These are phyloP conservation scores for Coemansia sp. DNA, from an alignment of 192 early-diverging fungal species.

Conservation along the genomic window DNA sequence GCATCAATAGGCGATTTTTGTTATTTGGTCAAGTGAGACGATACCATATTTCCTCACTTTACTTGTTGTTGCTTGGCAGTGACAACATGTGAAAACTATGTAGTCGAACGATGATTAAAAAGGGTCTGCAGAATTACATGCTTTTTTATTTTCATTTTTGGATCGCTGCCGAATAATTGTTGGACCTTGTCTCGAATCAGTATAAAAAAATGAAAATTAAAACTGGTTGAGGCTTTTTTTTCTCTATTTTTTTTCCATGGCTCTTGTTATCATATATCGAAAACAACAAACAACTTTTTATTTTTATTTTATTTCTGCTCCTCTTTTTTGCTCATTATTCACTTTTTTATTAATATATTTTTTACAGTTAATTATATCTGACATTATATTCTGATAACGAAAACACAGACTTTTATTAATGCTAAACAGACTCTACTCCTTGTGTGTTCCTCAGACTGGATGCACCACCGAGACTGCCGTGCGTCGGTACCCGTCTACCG, in stretches of 20 bases:
- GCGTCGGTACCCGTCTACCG: slow-evolving; percentile 32
- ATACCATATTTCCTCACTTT: neutral
- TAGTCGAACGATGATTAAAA: no score
- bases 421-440: slow-evolving; percentile 23
- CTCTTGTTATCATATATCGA: no score
- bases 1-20: neutral
- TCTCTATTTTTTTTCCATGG: no score
- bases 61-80: no score
- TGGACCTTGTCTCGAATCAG: neutral
- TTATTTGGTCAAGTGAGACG: neutral
- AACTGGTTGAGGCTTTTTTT: no score
- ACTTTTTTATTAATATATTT: neutral
- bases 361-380: no score
- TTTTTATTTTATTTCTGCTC: neutral
- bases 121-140: no score
- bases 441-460: slow-evolving; percentile 19
- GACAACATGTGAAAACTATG: no score
- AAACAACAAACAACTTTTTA: neutral
- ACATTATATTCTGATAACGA: no score
- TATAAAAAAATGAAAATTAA: neutral
- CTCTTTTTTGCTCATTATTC: neutral
- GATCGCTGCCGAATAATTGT: neutral
- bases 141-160: neutral
- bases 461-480: slow-evolving; percentile 23
- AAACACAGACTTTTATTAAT: neutral